phyloP scores from a whole-genome alignment of 805 yeast species.

The Ogataea zsoltii region DNA sequence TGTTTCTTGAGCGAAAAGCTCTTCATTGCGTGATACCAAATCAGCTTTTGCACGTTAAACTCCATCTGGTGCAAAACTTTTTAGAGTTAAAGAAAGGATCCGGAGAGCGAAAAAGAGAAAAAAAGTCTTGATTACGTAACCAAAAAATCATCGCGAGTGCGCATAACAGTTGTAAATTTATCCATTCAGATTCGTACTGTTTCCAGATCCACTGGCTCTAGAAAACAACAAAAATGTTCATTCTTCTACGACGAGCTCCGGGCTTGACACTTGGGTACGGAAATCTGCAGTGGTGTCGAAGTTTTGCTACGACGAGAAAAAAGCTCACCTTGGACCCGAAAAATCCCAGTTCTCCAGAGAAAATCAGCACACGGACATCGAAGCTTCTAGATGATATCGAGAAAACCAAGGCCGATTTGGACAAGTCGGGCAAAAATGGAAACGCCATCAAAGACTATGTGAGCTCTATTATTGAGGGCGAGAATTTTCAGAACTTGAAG shows the following conservation, averaged over 20 bases:
- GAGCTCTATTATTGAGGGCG: conserved; percentile 32
- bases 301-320: too few relatives aligned
- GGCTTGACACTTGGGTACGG: too few relatives aligned
- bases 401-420: conserved; percentile 10
- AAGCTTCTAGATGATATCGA: conserved; percentile 23
- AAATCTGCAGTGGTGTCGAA: too few relatives aligned
- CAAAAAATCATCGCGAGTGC: too few relatives aligned
- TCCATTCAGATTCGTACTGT: background rate
- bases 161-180: background rate
- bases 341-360: conserved; percentile 5
- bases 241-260: background rate
- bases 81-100: too few relatives aligned
- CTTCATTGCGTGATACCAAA: conserved; percentile 34
- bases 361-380: conserved; percentile 13
- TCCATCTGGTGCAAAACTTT: too few relatives aligned
- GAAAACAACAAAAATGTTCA: background rate
- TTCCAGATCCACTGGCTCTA: background rate
- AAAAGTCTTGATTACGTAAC: too few relatives aligned
- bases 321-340: background rate
- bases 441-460: conserved; percentile 20
- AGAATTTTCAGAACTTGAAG: conserved; percentile 35
- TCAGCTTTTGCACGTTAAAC: too few relatives aligned
- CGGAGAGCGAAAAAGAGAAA: too few relatives aligned
- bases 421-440: conserved; percentile 1
- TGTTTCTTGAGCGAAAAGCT: conserved; percentile 41